Evolutionary conservation across 352 stramenopile genomes (phyloP).

Genomic region (Elongisporangium undulatum): DNA sequence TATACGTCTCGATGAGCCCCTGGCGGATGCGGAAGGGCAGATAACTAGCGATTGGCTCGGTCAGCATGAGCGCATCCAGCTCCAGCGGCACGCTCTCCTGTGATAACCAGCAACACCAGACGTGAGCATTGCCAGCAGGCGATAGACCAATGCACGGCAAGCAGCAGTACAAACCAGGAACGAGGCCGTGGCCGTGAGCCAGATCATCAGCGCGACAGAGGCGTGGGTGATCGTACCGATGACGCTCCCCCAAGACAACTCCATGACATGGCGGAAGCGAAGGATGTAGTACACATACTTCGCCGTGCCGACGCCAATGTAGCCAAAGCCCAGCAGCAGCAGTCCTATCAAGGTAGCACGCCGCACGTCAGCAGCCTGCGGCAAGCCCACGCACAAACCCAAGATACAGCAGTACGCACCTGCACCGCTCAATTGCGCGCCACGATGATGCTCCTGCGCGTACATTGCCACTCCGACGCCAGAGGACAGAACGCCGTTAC

Average conservation of each 20-base stretch:
- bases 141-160: background rate
- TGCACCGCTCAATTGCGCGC: conserved; percentile 75
- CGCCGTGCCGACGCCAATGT: conserved; percentile 81
- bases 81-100: conserved; percentile 85
- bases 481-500: conserved; percentile 81
- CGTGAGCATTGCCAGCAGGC: background rate
- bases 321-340: conserved; percentile 81
- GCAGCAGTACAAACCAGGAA: conserved; percentile 54
- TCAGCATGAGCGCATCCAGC: conserved; percentile 80
- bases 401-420: conserved; percentile 19
- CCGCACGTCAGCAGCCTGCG: background rate
- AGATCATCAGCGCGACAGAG: conserved; percentile 77
- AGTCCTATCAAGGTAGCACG: conserved; percentile 25
- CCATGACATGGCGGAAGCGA: conserved; percentile 84
- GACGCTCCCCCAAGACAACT: conserved; percentile 83
- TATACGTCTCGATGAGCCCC: conserved; percentile 87
- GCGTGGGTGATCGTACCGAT: conserved; percentile 80
- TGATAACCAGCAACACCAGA: conserved; percentile 1
- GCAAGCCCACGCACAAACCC: background rate
- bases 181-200: conserved; percentile 78
- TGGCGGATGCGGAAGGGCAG: conserved; percentile 83
- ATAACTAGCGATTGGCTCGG: conserved; percentile 75
- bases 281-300: conserved; percentile 92
- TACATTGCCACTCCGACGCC: conserved; percentile 85
- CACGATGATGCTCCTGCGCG: conserved; percentile 83